Conservation (phyloP, 345 rosid genomes). For the Populus simonii region DNA sequence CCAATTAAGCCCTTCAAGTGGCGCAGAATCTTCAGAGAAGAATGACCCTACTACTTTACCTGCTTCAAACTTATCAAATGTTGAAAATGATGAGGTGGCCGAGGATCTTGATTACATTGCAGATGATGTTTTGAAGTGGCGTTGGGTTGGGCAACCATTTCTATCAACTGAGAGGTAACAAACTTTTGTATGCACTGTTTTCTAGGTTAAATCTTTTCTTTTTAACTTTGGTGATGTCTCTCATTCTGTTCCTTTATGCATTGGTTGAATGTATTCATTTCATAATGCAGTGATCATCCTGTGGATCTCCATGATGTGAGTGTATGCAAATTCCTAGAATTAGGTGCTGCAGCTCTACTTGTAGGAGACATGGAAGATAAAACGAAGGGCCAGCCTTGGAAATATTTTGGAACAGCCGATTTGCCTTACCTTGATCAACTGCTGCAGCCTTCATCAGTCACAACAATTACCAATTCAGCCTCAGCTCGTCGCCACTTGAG, state of each 20-base stretch:
- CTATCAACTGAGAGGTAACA: conserved; percentile 69
- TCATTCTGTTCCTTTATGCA: not conserved
- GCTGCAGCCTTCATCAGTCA: conserved; percentile 81
- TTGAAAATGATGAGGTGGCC: conserved; percentile 51
- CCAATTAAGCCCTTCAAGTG: conserved; percentile 65
- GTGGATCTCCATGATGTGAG: conserved; percentile 64
- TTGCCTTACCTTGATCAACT: conserved; percentile 95
- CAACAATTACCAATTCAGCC: conserved; percentile 66
- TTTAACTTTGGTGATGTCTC: not conserved
- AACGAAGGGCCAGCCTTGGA: conserved; percentile 92
- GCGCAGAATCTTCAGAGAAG: conserved; percentile 59
- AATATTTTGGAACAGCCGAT: conserved; percentile 80
- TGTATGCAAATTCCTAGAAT: conserved; percentile 72
- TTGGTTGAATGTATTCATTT: conserved; percentile 13
- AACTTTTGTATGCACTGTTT: conserved; percentile 5
- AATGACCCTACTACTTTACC: conserved; percentile 59
- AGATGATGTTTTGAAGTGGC: conserved; percentile 77
- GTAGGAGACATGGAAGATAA: conserved; percentile 93
- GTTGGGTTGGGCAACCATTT: conserved; percentile 65
- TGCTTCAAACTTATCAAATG: conserved; percentile 60
- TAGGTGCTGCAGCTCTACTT: conserved; percentile 95
- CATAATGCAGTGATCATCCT: conserved; percentile 50
- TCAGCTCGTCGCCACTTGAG: conserved; percentile 75
- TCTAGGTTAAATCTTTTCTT: not conserved
- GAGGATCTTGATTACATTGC: conserved; percentile 75